phyloP scores from a whole-genome alignment of 176 grass and related monocot species.

The Ampelocalamus luodianensis region DNA sequence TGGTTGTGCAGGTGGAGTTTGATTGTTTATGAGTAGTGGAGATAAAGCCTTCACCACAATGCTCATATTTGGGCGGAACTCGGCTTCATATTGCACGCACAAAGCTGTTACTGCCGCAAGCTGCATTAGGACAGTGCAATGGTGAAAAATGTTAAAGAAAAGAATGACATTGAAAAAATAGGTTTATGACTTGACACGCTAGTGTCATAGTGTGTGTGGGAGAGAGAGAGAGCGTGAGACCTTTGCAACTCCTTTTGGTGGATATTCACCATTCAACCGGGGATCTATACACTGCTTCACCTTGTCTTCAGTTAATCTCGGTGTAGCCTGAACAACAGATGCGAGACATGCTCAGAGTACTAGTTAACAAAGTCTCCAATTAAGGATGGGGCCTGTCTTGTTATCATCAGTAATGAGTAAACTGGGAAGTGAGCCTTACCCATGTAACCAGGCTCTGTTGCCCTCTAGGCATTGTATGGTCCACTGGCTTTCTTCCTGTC shows the following conservation, averaged over 20 bases:
- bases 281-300: slow-evolving; percentile 91
- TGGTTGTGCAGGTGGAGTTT: slow-evolving; percentile 29
- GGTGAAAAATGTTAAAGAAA: no score
- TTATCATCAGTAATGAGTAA: slow-evolving; percentile 15
- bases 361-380: slow-evolving; percentile 2
- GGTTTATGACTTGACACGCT: no score
- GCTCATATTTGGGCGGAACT: no score
- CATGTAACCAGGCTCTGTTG: slow-evolving; percentile 97
- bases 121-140: no score
- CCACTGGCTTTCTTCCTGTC: slow-evolving; percentile 92
- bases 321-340: slow-evolving; percentile 67
- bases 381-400: slow-evolving; percentile 9
- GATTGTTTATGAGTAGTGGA: slow-evolving; percentile 33
- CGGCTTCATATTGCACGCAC: no score
- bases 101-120: no score
- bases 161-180: no score
- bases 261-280: slow-evolving; percentile 78
- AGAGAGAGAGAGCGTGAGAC: no score
- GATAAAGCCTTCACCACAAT: no score
- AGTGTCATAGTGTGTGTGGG: no score
- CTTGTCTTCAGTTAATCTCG: slow-evolving; percentile 81
- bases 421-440: slow-evolving; percentile 50
- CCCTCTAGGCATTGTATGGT: slow-evolving; percentile 97
- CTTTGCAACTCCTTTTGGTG: no score
- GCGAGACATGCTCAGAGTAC: slow-evolving; percentile 15